Conservation (phyloP, 2,329 filamentous ascomycete species). For the Aspergillus hortae region DNA sequence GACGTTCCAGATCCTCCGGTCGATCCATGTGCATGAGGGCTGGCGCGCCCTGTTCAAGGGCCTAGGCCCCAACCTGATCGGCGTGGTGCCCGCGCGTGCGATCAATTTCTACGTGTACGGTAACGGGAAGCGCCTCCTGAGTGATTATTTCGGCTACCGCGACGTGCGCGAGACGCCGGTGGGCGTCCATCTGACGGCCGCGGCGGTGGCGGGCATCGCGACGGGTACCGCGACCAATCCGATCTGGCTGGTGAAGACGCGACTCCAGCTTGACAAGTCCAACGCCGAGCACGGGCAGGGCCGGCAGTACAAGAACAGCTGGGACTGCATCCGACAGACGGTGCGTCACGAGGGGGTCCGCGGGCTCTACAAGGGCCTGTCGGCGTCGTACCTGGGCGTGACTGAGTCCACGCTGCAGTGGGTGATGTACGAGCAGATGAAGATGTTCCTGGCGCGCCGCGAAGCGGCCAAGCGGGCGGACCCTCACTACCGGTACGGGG, state of each 20-base stretch:
- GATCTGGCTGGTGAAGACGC: slow-evolving; percentile 63
- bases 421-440: slow-evolving; percentile 35
- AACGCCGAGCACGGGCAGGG: slow-evolving; percentile 9
- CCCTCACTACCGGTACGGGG: slow-evolving; percentile 59
- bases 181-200: slow-evolving; percentile 31
- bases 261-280: slow-evolving; percentile 50
- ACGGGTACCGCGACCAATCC: slow-evolving; percentile 37
- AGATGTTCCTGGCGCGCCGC: slow-evolving; percentile 20
- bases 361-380: slow-evolving; percentile 84
- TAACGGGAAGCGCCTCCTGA: slow-evolving; percentile 34
- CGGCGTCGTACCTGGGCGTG: slow-evolving; percentile 57
- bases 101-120: slow-evolving; percentile 40
- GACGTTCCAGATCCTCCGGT: slow-evolving; percentile 32
- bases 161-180: slow-evolving; percentile 24
- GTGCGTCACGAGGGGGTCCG: slow-evolving; percentile 78
- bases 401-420: slow-evolving; percentile 36
- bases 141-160: slow-evolving; percentile 31
- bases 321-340: slow-evolving; percentile 68
- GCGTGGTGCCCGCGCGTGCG: slow-evolving; percentile 38
- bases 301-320: slow-evolving; percentile 54
- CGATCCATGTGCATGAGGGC: slow-evolving; percentile 35
- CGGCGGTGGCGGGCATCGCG: slow-evolving; percentile 33
- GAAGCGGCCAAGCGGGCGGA: slow-evolving; percentile 25
- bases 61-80: slow-evolving; percentile 36
- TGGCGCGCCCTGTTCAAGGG: slow-evolving; percentile 37